A percentile compares a stretch with the other conserved stretches of the same genome.
phyloP scores from a whole-genome alignment of 2,329 filamentous ascomycete species.

The Aurifilum marmelostoma region DNA sequence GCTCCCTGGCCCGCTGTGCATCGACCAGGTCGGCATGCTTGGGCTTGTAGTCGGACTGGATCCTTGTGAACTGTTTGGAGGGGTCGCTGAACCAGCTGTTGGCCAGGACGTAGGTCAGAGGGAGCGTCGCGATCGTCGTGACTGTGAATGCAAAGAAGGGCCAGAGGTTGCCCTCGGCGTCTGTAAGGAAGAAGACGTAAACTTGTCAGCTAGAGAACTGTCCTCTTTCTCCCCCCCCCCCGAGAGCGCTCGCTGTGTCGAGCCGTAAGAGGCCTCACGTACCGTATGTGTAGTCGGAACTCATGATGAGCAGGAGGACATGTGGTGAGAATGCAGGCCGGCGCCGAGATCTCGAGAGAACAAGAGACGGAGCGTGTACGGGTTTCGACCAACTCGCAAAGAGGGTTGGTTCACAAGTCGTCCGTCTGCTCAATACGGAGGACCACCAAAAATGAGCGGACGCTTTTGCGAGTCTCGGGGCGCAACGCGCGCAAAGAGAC shows the following conservation, averaged over 20 bases:
- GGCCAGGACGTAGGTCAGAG: conserved; percentile 86
- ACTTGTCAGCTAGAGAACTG: neutral
- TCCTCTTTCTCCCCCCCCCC: neutral
- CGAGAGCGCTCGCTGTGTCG: neutral
- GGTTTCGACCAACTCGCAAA: conserved; percentile 5
- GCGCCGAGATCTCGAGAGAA: conserved; percentile 3
- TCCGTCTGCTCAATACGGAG: neutral
- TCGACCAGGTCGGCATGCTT: conserved; percentile 84
- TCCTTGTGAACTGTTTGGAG: conserved; percentile 79
- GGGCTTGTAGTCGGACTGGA: conserved; percentile 79
- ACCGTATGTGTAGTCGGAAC: conserved; percentile 89
- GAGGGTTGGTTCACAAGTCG: neutral
- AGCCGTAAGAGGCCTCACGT: neutral
- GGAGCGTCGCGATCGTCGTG: conserved; percentile 82
- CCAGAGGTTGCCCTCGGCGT: conserved; percentile 98
- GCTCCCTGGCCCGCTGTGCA: conserved; percentile 80
- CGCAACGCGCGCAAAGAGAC: neutral
- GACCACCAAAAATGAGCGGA: conserved; percentile 12
- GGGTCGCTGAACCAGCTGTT: conserved; percentile 71
- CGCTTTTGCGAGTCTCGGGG: conserved; percentile 7
- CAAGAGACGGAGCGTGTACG: neutral
- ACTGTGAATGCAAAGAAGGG: conserved; percentile 97
- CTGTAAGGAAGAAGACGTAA: conserved; percentile 39
- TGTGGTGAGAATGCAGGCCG: conserved; percentile 15
- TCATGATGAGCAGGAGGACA: conserved; percentile 64